Evolutionary conservation across 176 grass and related monocot genomes (phyloP).

Genomic region (Themeda triandra): DNA sequence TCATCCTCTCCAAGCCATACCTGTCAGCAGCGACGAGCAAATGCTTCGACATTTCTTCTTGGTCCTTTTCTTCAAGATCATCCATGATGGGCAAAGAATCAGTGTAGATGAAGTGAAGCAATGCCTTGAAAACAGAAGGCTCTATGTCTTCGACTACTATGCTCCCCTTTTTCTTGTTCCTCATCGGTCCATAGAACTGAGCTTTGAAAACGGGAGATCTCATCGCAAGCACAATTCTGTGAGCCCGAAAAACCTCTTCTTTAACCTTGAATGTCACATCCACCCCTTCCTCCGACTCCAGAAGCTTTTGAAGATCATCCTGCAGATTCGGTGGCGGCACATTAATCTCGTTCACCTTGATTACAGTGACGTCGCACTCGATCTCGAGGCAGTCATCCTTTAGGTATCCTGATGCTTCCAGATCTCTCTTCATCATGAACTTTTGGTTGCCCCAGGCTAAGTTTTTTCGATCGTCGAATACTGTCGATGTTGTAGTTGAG

Average conservation of each 20-base stretch:
- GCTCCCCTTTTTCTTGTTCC: background rate
- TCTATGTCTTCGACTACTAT: background rate
- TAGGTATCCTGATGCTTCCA: background rate
- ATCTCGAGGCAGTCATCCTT: background rate
- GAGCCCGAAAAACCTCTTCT: background rate
- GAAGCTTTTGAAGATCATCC: background rate
- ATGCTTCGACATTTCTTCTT: background rate
- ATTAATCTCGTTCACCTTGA: background rate
- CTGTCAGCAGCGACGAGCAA: background rate
- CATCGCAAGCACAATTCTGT: background rate
- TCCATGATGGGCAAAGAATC: background rate
- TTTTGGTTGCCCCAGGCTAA: rapidly evolving
- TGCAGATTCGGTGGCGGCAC: background rate
- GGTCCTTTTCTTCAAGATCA: background rate
- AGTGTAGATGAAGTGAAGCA: background rate
- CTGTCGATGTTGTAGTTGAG: rapidly evolving
- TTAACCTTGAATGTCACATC: background rate
- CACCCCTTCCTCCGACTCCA: background rate
- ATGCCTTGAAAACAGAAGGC: background rate
- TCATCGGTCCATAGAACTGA: background rate
- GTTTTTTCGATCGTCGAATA: background rate
- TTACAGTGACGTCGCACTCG: background rate
- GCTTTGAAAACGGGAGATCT: background rate
- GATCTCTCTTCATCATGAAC: background rate
- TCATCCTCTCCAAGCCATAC: background rate